Conservation (phyloP, 2,329 filamentous ascomycete species). For the Sarocladium kiliense region DNA sequence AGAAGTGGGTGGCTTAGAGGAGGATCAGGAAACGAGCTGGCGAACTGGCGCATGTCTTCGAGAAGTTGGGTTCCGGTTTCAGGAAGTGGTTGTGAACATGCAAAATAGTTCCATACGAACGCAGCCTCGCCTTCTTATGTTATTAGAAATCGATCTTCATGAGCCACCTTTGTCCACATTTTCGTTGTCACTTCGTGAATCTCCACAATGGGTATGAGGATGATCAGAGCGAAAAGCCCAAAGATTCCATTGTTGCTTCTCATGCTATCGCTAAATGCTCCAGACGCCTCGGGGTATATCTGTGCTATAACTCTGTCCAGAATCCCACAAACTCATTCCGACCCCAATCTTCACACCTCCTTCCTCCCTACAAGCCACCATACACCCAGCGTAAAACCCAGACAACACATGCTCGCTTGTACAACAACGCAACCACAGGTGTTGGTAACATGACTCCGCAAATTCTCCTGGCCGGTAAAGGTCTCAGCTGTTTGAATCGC, state of each 20-base stretch:
- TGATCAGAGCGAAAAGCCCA: not conserved
- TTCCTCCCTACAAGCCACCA: not conserved
- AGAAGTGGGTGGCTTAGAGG: not conserved
- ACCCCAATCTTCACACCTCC: not conserved
- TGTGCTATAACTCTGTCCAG: not conserved
- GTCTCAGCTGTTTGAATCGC: not conserved
- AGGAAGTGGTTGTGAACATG: too few relatives aligned
- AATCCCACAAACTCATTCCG: not conserved
- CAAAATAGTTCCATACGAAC: too few relatives aligned
- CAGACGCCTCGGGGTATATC: constrained; percentile 6
- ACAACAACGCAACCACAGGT: too few relatives aligned
- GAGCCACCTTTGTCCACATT: too few relatives aligned
- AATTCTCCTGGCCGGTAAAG: not conserved
- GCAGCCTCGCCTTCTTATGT: too few relatives aligned
- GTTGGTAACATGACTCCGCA: too few relatives aligned
- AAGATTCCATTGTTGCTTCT: not conserved
- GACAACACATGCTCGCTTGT: too few relatives aligned
- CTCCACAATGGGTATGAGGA: too few relatives aligned
- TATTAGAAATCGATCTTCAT: too few relatives aligned
- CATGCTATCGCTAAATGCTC: constrained; percentile 4
- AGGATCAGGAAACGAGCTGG: not conserved
- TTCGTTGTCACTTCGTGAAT: too few relatives aligned
- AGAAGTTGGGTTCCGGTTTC: not conserved
- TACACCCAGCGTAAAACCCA: not conserved
- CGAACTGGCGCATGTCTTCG: not conserved